Conservation (phyloP, 768 basidiomycete genomes). For the Lactifluus pinguis region DNA sequence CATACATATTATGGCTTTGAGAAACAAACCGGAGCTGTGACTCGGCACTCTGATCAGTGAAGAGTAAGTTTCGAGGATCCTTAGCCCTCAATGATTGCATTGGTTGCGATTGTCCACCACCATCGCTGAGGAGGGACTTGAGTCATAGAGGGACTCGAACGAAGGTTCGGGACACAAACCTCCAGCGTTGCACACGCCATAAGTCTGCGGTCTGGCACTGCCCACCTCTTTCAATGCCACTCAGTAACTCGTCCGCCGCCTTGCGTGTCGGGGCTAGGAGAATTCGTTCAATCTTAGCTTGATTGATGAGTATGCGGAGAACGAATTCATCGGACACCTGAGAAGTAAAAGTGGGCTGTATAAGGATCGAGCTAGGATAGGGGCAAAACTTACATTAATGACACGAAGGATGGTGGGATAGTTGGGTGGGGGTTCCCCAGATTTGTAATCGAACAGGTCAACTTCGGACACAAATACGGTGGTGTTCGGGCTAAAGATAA, state of each 20-base stretch:
- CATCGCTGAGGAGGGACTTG: conserved; percentile 39
- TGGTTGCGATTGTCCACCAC: conserved; percentile 50
- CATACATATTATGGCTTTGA: neutral
- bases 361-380: neutral
- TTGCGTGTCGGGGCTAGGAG: conserved; percentile 56
- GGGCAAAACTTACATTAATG: conserved; percentile 52
- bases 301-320: conserved; percentile 74
- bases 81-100: conserved; percentile 24
- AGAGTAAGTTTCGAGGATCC: conserved; percentile 25
- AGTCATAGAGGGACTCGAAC: neutral
- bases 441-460: conserved; percentile 74
- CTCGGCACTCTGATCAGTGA: conserved; percentile 12
- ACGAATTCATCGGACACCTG: conserved; percentile 73
- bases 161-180: conserved; percentile 34
- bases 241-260: conserved; percentile 50
- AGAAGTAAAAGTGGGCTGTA: neutral
- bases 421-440: conserved; percentile 56
- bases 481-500: conserved; percentile 31
- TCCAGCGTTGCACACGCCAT: conserved; percentile 54
- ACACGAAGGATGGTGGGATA: conserved; percentile 74
- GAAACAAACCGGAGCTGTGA: conserved; percentile 14
- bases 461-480: conserved; percentile 56
- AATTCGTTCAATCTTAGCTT: conserved; percentile 57
- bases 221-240: conserved; percentile 38
- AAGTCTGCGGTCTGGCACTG: conserved; percentile 54